These are phyloP conservation scores for Nakazawaea anatomiae DNA, from an alignment of 805 yeast species.

Conservation along the genomic window DNA sequence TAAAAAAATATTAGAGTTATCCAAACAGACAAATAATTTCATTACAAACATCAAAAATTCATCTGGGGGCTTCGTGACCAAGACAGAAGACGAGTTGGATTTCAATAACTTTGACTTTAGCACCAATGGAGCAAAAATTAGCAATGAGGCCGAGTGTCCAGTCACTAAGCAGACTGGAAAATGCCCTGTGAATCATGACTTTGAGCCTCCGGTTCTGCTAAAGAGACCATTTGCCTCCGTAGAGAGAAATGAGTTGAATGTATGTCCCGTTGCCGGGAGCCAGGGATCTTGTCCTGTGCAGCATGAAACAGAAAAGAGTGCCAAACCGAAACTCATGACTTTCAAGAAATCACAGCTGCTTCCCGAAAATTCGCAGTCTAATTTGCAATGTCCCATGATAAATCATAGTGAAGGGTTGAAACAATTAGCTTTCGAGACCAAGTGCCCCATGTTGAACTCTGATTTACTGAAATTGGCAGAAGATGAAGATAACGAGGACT, in stretches of 20 bases:
- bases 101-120: slow-evolving; percentile 24
- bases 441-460: slow-evolving; percentile 9
- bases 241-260: not conserved
- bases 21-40: slow-evolving; percentile 10
- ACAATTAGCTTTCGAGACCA: slow-evolving; percentile 6
- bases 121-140: not conserved
- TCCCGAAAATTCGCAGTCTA: not conserved
- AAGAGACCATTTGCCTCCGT: slow-evolving; percentile 1
- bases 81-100: slow-evolving; percentile 14
- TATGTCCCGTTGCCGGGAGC: slow-evolving; percentile 9
- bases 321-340: not conserved
- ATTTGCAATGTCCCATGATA: slow-evolving; percentile 10
- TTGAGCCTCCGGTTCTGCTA: slow-evolving; percentile 1
- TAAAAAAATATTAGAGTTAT: slow-evolving; percentile 21
- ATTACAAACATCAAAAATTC: slow-evolving; percentile 7
- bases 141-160: not conserved
- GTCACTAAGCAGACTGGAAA: not conserved
- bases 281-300: slow-evolving; percentile 4
- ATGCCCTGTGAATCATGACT: slow-evolving; percentile 3
- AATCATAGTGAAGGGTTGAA: slow-evolving; percentile 6
- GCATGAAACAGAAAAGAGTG: not conserved
- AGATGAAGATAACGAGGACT: slow-evolving; percentile 20
- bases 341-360: slow-evolving; percentile 3
- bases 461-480: slow-evolving; percentile 9
- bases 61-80: not conserved